Conservation (phyloP, 2,329 filamentous ascomycete genomes). For the Paracamarosporium sp. region DNA sequence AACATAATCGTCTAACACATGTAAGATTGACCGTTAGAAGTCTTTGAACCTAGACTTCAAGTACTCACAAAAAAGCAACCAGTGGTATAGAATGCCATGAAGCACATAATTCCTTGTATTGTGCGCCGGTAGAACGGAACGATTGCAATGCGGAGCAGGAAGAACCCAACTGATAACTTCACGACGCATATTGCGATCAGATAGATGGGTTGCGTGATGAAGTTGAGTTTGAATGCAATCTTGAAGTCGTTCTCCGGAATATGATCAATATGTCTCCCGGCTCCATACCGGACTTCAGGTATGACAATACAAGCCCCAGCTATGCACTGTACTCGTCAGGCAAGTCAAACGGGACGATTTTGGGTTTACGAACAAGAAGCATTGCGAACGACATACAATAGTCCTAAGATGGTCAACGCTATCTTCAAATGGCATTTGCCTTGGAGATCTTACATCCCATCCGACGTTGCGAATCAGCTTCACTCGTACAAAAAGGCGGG, state of each 20-base stretch:
- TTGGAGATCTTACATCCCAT: constrained; percentile 51
- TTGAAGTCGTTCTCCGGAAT: constrained; percentile 43
- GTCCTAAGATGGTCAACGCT: constrained; percentile 38
- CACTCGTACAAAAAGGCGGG: constrained; percentile 57
- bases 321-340: constrained; percentile 34
- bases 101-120: constrained; percentile 54
- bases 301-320: constrained; percentile 51
- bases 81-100: constrained; percentile 53
- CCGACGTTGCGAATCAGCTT: constrained; percentile 58
- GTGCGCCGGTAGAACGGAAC: constrained; percentile 49
- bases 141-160: constrained; percentile 55
- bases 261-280: constrained; percentile 55
- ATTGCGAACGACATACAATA: constrained; percentile 53
- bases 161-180: constrained; percentile 58
- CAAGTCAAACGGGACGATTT: no score
- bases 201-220: constrained; percentile 56
- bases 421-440: background rate
- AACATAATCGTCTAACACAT: constrained; percentile 50
- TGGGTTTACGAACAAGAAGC: constrained; percentile 34
- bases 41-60: background rate
- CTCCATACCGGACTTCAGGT: constrained; percentile 51
- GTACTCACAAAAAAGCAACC: constrained; percentile 49
- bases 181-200: constrained; percentile 54
- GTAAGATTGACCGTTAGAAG: background rate
- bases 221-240: constrained; percentile 55